These are phyloP conservation scores for Backusella tuberculispora DNA, from an alignment of 192 early-diverging fungal genomes.

Conservation along the genomic window DNA sequence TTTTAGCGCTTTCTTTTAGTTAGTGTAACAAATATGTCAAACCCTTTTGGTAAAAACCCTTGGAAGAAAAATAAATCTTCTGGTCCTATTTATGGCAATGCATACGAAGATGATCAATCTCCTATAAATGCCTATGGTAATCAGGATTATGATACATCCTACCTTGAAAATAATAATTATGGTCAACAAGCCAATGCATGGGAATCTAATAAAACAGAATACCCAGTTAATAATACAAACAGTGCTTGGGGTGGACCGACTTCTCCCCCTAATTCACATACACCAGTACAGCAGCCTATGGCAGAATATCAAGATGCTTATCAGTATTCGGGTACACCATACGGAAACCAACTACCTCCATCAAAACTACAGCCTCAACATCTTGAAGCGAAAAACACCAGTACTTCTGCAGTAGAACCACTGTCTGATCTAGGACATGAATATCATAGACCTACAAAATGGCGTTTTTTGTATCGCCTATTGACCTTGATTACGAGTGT, in stretches of 20 bases:
- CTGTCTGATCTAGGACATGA: slow-evolving; percentile 12
- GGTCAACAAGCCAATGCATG: not conserved
- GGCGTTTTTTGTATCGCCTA: slow-evolving; percentile 29
- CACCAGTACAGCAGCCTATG: not conserved
- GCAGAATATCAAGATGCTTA: slow-evolving; percentile 26
- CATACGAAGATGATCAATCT: slow-evolving; percentile 19
- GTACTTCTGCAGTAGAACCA: not conserved
- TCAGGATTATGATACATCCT: not conserved
- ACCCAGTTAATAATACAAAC: not conserved
- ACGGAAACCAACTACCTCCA: slow-evolving; percentile 22
- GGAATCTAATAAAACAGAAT: slow-evolving; percentile 23
- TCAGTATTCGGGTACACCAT: slow-evolving; percentile 38
- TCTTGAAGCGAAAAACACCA: not conserved
- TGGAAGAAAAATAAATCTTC: not conserved
- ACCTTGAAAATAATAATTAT: slow-evolving; percentile 16
- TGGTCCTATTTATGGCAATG: slow-evolving; percentile 29
- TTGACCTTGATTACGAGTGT: slow-evolving; percentile 34
- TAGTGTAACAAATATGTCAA: slow-evolving; percentile 1
- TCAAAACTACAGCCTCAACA: not conserved
- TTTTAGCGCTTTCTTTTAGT: not conserved
- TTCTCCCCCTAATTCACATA: too few relatives aligned
- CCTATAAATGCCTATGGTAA: not conserved
- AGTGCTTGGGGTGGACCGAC: not conserved
- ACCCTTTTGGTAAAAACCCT: slow-evolving; percentile 26
- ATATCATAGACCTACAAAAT: slow-evolving; percentile 22